These are phyloP conservation scores for Dictyostelium citrinum DNA, from an alignment of 78 protist genomes.

Conservation along the genomic window DNA sequence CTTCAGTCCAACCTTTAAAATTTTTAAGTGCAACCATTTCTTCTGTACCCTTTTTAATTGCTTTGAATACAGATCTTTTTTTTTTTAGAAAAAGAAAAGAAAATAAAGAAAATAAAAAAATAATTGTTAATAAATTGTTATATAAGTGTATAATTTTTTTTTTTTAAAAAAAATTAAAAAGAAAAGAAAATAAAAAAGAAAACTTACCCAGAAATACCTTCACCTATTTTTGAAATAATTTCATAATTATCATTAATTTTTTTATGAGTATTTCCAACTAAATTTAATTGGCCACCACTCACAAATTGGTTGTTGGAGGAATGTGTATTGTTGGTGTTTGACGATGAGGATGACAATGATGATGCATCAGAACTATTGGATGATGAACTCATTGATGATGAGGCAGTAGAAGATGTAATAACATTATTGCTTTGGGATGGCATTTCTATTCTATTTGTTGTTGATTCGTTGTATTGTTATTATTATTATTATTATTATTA, in stretches of 20 bases:
- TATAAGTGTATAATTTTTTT: too few species aligned
- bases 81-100: neutral
- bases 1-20: conserved; percentile 45
- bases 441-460: neutral
- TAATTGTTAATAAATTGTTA: neutral
- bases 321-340: neutral
- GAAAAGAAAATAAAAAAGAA: neutral
- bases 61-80: conserved; percentile 72
- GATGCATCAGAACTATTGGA: conserved; percentile 4
- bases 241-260: conserved; percentile 41
- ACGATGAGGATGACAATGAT: neutral
- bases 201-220: conserved; percentile 76
- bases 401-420: neutral
- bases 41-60: conserved; percentile 54
- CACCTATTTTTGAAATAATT: conserved; percentile 63
- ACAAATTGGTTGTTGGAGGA: neutral
- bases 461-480: neutral
- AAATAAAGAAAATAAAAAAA: neutral
- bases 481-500: too few species aligned
- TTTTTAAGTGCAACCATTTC: conserved; percentile 65
- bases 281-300: neutral
- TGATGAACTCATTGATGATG: neutral
- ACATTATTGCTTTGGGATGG: conserved; percentile 1
- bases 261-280: conserved; percentile 3
- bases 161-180: neutral